phyloP scores from a whole-genome alignment of 352 stramenopile genomes.

The Phytophthora sojae region DNA sequence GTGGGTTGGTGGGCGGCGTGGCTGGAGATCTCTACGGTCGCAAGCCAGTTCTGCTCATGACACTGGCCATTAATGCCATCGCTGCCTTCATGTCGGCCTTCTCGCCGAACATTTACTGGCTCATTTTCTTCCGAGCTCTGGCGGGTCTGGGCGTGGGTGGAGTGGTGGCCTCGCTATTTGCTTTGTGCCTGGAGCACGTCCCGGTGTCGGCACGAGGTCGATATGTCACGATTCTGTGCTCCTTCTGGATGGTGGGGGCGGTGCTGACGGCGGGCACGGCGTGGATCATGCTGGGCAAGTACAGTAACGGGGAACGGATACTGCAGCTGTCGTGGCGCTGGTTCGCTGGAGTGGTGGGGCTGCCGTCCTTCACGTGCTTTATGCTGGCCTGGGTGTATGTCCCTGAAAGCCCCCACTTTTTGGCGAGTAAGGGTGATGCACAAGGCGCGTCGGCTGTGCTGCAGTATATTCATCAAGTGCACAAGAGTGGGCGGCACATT shows the following conservation, averaged over 20 bases:
- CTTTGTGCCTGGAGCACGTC: slow-evolving; percentile 88
- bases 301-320: slow-evolving; percentile 62
- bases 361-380: slow-evolving; percentile 80
- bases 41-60: slow-evolving; percentile 77
- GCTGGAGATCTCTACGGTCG: slow-evolving; percentile 85
- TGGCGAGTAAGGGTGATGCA: slow-evolving; percentile 71
- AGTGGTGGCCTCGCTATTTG: slow-evolving; percentile 87
- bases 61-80: slow-evolving; percentile 82
- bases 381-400: slow-evolving; percentile 71
- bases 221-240: slow-evolving; percentile 90
- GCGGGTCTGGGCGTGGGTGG: slow-evolving; percentile 84
- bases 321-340: slow-evolving; percentile 83
- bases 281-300: slow-evolving; percentile 88
- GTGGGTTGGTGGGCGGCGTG: slow-evolving; percentile 78
- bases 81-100: slow-evolving; percentile 82
- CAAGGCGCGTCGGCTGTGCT: slow-evolving; percentile 61
- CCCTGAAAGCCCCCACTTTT: slow-evolving; percentile 86
- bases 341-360: slow-evolving; percentile 78
- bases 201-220: slow-evolving; percentile 69
- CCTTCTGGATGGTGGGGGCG: slow-evolving; percentile 93
- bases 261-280: slow-evolving; percentile 81
- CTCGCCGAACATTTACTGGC: slow-evolving; percentile 71
- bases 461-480: slow-evolving; percentile 65
- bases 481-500: slow-evolving; percentile 55
- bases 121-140: slow-evolving; percentile 79